These are phyloP conservation scores for Penicillium tannophilum DNA, from an alignment of 495 filamentous ascomycete genomes.

Conservation along the genomic window DNA sequence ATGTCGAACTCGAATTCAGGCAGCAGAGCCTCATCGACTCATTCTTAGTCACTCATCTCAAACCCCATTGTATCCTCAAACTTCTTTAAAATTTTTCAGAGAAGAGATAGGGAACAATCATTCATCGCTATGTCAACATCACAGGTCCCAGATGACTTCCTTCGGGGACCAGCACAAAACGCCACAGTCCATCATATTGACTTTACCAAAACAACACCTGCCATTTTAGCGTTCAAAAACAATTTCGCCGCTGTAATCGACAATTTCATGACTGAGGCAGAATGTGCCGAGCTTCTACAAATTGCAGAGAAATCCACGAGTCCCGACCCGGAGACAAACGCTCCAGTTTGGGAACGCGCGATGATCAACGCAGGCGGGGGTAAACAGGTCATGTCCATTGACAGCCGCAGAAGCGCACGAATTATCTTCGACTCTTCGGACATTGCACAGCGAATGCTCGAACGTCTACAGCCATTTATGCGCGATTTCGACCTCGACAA, in stretches of 20 bases:
- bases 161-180: constrained; percentile 22
- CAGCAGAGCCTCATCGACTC: neutral
- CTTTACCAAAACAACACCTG: constrained; percentile 47
- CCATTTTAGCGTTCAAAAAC: constrained; percentile 56
- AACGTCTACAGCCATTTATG: constrained; percentile 55
- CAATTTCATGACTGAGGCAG: constrained; percentile 59
- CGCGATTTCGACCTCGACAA: constrained; percentile 36
- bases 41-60: neutral
- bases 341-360: constrained; percentile 37
- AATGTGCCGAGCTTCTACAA: constrained; percentile 59
- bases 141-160: constrained; percentile 22
- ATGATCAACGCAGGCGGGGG: constrained; percentile 68
- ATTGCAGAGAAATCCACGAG: constrained; percentile 52
- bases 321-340: constrained; percentile 4
- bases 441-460: constrained; percentile 63
- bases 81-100: no score
- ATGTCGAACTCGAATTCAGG: neutral
- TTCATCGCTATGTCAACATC: constrained; percentile 12
- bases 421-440: constrained; percentile 72
- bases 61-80: no score
- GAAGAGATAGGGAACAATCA: no score
- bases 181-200: constrained; percentile 45
- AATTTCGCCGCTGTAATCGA: constrained; percentile 65
- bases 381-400: constrained; percentile 54
- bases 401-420: constrained; percentile 68